phyloP scores from a whole-genome alignment of 441 rosid species.

The Gossypium gossypioides region DNA sequence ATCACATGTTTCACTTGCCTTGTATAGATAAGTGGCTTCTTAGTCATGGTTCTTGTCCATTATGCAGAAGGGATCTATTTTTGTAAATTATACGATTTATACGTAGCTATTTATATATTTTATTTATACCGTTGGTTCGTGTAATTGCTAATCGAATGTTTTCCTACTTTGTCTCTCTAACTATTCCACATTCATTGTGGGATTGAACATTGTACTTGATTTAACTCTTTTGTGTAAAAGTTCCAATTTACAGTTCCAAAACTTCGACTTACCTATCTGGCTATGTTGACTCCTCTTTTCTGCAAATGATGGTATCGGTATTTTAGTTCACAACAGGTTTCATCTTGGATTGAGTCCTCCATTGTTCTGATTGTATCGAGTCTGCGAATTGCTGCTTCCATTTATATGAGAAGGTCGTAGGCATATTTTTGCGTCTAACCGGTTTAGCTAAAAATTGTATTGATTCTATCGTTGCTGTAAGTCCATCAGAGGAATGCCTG shows the following conservation, averaged over 20 bases:
- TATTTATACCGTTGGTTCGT: constrained; percentile 17
- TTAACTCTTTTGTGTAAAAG: constrained; percentile 23
- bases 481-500: background rate
- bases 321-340: background rate
- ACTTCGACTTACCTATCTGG: background rate
- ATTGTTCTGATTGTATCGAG: background rate
- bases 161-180: constrained; percentile 12
- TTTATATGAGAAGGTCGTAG: too few species aligned
- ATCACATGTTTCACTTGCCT: constrained; percentile 84
- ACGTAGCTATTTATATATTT: constrained; percentile 8
- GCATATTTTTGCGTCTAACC: background rate
- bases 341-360: background rate
- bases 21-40: constrained; percentile 94
- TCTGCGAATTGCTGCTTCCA: too few species aligned
- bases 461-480: background rate
- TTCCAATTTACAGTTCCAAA: constrained; percentile 17
- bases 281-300: background rate
- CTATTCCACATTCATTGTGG: background rate
- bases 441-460: background rate
- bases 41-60: constrained; percentile 78
- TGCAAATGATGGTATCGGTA: background rate
- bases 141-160: constrained; percentile 11
- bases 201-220: constrained; percentile 16
- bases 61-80: constrained; percentile 73
- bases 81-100: constrained; percentile 23